A percentile compares a stretch with the other conserved stretches of the same genome.
These are phyloP conservation scores for Oenanthe sinensis DNA, from an alignment of 129 eudicot species.

Conservation along the genomic window DNA sequence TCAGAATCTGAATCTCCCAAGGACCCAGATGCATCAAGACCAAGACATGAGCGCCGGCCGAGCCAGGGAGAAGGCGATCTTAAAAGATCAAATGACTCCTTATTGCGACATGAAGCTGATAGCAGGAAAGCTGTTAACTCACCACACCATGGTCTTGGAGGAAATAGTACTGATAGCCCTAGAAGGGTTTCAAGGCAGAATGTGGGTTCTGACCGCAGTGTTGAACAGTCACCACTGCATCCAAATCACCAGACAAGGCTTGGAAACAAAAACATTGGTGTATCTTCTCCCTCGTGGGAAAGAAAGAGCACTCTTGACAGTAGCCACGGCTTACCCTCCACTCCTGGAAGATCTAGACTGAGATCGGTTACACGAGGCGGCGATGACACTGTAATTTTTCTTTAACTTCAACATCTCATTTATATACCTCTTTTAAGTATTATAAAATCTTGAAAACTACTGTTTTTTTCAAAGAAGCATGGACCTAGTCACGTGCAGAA, in stretches of 20 bases:
- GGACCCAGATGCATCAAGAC: neutral
- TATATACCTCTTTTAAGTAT: neutral
- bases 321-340: constrained; percentile 43
- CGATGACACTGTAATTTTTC: constrained; percentile 59
- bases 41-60: constrained; percentile 21
- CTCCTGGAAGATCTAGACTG: constrained; percentile 86
- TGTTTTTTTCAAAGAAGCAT: neutral
- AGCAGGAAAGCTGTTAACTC: constrained; percentile 23
- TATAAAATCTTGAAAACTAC: neutral
- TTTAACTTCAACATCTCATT: neutral
- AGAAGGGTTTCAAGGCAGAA: constrained; percentile 33
- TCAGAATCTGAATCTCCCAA: constrained; percentile 1
- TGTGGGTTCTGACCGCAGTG: constrained; percentile 53
- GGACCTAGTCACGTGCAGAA: neutral
- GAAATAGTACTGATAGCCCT: constrained; percentile 33
- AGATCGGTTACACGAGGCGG: constrained; percentile 77
- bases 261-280: constrained; percentile 40
- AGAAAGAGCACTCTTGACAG: constrained; percentile 60
- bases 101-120: constrained; percentile 14
- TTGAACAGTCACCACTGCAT: constrained; percentile 57
- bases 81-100: constrained; percentile 23
- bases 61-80: constrained; percentile 21
- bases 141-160: constrained; percentile 28
- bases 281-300: constrained; percentile 73
- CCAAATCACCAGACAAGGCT: constrained; percentile 48